phyloP scores from a whole-genome alignment of 202 grass and related monocot species.

The Musa balbisiana region DNA sequence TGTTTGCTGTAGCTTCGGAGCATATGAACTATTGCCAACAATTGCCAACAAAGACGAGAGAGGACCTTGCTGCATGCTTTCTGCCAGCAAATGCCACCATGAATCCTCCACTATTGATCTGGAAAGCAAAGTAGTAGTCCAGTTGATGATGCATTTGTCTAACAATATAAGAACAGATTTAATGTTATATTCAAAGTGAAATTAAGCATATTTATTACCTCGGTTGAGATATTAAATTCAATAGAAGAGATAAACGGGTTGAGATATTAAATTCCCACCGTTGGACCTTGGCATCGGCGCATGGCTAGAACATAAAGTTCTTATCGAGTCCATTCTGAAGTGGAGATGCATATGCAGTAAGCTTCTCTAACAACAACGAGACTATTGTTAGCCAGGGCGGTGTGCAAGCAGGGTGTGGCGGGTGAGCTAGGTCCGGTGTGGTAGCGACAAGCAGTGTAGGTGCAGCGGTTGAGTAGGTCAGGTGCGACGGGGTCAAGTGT shows the following conservation, averaged over 20 bases:
- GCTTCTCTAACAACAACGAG: too few species aligned
- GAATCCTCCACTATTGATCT: background rate
- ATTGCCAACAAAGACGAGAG: background rate
- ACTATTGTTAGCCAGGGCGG: too few species aligned
- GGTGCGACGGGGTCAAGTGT: too few species aligned
- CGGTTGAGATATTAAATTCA: too few species aligned
- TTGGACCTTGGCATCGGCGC: conserved; percentile 52
- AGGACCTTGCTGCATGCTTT: conserved; percentile 6
- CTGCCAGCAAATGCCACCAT: conserved; percentile 24
- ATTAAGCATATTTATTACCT: too few species aligned
- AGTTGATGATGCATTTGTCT: background rate
- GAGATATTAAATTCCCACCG: conserved; percentile 36
- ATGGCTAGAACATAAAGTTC: conserved; percentile 61
- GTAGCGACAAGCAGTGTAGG: too few species aligned
- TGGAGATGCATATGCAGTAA: too few species aligned
- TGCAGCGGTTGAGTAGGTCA: too few species aligned
- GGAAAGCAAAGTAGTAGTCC: background rate
- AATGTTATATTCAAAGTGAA: too few species aligned
- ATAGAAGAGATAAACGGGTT: too few species aligned
- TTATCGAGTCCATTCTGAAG: background rate
- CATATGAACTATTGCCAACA: background rate
- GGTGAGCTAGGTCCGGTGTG: too few species aligned
- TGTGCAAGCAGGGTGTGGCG: too few species aligned
- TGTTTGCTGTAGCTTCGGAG: background rate
- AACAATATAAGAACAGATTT: background rate